phyloP scores from a whole-genome alignment of 441 rosid species.

The Pelargonium exstipulatum region DNA sequence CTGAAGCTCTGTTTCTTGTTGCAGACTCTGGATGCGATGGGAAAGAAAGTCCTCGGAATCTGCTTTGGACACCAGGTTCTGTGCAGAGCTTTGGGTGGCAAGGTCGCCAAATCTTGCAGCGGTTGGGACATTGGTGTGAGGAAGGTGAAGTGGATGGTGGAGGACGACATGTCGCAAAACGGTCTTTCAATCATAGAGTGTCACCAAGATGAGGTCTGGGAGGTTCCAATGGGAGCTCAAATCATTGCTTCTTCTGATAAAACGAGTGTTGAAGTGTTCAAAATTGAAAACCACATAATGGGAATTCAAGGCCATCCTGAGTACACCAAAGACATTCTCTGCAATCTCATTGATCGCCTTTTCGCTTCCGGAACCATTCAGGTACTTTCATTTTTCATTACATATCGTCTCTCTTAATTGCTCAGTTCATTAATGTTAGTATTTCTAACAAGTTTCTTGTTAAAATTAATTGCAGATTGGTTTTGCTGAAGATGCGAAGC shows the following conservation, averaged over 20 bases:
- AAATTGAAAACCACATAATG: conserved; percentile 46
- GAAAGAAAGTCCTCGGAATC: conserved; percentile 71
- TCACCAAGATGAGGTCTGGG: conserved; percentile 77
- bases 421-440: not conserved
- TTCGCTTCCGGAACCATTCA: conserved; percentile 34
- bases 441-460: not conserved
- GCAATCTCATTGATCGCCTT: conserved; percentile 59
- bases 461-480: conserved; percentile 32
- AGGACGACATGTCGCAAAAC: conserved; percentile 29
- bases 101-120: conserved; percentile 48
- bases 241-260: conserved; percentile 66
- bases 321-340: conserved; percentile 70
- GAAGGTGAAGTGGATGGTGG: conserved; percentile 37
- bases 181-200: conserved; percentile 57
- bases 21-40: conserved; percentile 54
- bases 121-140: conserved; percentile 78
- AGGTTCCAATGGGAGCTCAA: conserved; percentile 59
- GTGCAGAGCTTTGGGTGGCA: conserved; percentile 70
- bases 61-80: conserved; percentile 78
- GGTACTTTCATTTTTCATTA: conserved; percentile 25
- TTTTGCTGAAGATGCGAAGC: conserved; percentile 53
- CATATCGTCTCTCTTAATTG: not conserved
- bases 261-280: conserved; percentile 66
- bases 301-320: conserved; percentile 93
- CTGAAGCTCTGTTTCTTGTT: conserved; percentile 53